phyloP scores from a whole-genome alignment of 106 monocot species.

The Allium cepa region DNA sequence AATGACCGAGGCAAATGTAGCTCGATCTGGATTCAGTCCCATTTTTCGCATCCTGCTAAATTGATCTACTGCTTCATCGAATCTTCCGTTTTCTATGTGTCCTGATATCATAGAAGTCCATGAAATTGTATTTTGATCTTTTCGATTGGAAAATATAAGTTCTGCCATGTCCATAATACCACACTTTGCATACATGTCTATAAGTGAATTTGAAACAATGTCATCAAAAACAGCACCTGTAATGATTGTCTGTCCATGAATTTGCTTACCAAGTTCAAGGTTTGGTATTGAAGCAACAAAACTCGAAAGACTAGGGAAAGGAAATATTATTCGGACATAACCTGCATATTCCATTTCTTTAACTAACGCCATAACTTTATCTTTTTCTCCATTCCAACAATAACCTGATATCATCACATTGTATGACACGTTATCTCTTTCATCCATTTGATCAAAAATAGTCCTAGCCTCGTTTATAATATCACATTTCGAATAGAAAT shows the following conservation, averaged over 20 bases:
- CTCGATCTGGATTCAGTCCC: conserved; percentile 37
- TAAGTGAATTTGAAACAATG: conserved; percentile 54
- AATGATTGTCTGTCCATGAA: conserved; percentile 53
- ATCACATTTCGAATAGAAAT: conserved; percentile 73
- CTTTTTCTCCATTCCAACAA: conserved; percentile 27
- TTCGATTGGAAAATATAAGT: conserved; percentile 32
- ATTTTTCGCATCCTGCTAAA: conserved; percentile 57
- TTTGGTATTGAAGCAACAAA: conserved; percentile 29
- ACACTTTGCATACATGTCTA: conserved; percentile 88
- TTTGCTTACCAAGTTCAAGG: conserved; percentile 48
- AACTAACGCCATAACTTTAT: conserved; percentile 41
- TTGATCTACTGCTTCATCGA: conserved; percentile 50
- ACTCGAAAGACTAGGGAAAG: conserved; percentile 53
- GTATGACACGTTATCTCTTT: conserved; percentile 68
- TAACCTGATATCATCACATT: conserved; percentile 78
- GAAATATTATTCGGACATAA: conserved; percentile 42
- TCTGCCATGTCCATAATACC: conserved; percentile 41
- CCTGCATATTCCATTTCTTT: conserved; percentile 33
- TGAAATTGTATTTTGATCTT: conserved; percentile 39
- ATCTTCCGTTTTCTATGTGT: conserved; percentile 42
- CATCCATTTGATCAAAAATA: conserved; percentile 55
- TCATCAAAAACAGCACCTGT: conserved; percentile 22
- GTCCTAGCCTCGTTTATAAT: conserved; percentile 28
- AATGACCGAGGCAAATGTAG: conserved; percentile 58
- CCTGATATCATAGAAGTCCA: conserved; percentile 86